Evolutionary conservation across 2,329 filamentous ascomycete species (phyloP).

Genomic region (Diaporthe caulivora): DNA sequence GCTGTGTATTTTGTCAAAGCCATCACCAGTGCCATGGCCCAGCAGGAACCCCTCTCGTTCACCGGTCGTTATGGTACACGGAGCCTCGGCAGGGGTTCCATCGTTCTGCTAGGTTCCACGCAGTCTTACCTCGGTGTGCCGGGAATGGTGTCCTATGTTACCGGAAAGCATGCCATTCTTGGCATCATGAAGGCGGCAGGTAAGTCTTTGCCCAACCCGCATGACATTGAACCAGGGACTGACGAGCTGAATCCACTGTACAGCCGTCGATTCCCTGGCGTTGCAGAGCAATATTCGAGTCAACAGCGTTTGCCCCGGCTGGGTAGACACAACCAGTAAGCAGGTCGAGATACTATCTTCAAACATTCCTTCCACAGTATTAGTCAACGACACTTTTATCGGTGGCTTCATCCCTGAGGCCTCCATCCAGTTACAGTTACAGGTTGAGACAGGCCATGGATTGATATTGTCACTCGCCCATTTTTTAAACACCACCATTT

Average conservation of each 20-base stretch:
- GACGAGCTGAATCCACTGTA: background rate
- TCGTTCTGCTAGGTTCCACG: constrained; percentile 11
- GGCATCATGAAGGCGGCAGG: background rate
- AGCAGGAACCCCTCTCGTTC: background rate
- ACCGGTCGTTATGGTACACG: background rate
- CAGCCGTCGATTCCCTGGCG: background rate
- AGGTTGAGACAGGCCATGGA: too few relatives aligned
- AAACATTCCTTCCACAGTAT: too few relatives aligned
- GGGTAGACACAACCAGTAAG: background rate
- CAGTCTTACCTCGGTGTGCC: background rate
- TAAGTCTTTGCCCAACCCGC: background rate
- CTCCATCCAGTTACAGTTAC: too few relatives aligned
- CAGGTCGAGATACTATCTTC: too few relatives aligned
- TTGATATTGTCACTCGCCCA: too few relatives aligned
- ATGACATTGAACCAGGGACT: background rate
- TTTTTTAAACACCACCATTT: too few relatives aligned
- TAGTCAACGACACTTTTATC: too few relatives aligned
- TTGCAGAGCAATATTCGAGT: background rate
- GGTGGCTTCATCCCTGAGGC: too few relatives aligned
- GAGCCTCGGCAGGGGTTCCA: constrained; percentile 19
- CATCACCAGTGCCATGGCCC: background rate
- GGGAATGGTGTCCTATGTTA: background rate
- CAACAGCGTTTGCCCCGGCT: background rate
- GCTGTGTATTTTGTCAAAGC: background rate
- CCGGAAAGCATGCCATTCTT: background rate